These are phyloP conservation scores for Pseudopithomyces chartarum DNA, from an alignment of 2,329 filamentous ascomycete species.

Conservation along the genomic window DNA sequence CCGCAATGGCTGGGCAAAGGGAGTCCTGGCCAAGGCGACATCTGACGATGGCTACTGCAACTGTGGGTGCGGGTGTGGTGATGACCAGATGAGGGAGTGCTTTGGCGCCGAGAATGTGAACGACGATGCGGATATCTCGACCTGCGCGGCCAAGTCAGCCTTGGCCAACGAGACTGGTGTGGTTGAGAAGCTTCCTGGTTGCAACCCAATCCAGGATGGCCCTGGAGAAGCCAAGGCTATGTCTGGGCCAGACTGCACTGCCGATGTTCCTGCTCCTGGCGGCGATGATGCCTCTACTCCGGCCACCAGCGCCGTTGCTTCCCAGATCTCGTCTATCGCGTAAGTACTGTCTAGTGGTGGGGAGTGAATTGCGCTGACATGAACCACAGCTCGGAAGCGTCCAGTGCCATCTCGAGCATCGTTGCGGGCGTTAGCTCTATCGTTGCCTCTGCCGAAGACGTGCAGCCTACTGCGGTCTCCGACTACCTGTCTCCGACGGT, in stretches of 20 bases:
- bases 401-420: slow-evolving; percentile 3
- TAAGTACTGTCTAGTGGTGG: slow-evolving; percentile 7
- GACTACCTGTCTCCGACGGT: neutral
- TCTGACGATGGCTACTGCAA: slow-evolving; percentile 40
- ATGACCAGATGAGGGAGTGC: slow-evolving; percentile 43
- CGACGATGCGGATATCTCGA: slow-evolving; percentile 33
- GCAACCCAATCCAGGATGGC: slow-evolving; percentile 46
- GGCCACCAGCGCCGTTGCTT: slow-evolving; percentile 3
- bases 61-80: slow-evolving; percentile 44
- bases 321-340: slow-evolving; percentile 10
- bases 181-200: slow-evolving; percentile 42
- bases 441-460: neutral
- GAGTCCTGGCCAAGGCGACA: slow-evolving; percentile 42
- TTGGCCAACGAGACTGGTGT: slow-evolving; percentile 21
- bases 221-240: slow-evolving; percentile 35
- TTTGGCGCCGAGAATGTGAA: slow-evolving; percentile 43
- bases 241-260: slow-evolving; percentile 33
- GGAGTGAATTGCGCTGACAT: neutral
- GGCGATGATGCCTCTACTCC: slow-evolving; percentile 10
- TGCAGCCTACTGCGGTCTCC: neutral
- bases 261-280: slow-evolving; percentile 17
- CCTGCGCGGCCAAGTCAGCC: slow-evolving; percentile 29
- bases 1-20: slow-evolving; percentile 44
- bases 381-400: neutral
- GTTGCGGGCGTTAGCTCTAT: neutral